Percentiles rank a stretch among this genome's conserved stretches.
Conservation (phyloP, 352 stramenopile genomes). For the Phytophthora pisi region DNA sequence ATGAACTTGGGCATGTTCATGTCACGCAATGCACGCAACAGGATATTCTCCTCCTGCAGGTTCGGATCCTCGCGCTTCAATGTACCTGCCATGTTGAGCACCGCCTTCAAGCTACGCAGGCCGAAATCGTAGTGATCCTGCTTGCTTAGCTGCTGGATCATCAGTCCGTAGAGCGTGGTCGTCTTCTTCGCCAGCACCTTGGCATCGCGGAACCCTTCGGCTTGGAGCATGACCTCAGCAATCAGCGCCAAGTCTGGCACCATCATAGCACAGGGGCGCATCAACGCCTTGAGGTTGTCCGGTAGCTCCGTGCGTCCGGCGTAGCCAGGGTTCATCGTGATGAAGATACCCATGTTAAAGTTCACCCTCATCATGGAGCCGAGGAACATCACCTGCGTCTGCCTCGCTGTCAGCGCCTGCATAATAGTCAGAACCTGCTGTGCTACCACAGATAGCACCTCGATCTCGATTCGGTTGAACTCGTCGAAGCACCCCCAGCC, state of each 20-base stretch:
- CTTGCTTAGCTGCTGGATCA: constrained; percentile 89
- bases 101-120: constrained; percentile 79
- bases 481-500: constrained; percentile 96
- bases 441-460: constrained; percentile 94
- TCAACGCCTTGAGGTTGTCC: constrained; percentile 87
- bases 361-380: constrained; percentile 87
- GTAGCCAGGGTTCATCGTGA: constrained; percentile 94
- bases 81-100: constrained; percentile 85
- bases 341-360: constrained; percentile 92
- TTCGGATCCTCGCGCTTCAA: constrained; percentile 96
- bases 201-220: constrained; percentile 84
- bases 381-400: constrained; percentile 83
- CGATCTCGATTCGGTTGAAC: constrained; percentile 97
- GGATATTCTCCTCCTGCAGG: constrained; percentile 94
- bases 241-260: constrained; percentile 86
- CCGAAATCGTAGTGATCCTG: constrained; percentile 91
- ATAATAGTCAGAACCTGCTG: constrained; percentile 92
- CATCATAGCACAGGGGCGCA: constrained; percentile 91
- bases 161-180: constrained; percentile 85
- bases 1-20: constrained; percentile 97
- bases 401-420: constrained; percentile 81
- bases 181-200: constrained; percentile 87
- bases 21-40: constrained; percentile 95
- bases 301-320: constrained; percentile 89
- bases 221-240: constrained; percentile 88